Evolutionary conservation across 768 basidiomycete species (phyloP).

Genomic region (Bullera alba): DNA sequence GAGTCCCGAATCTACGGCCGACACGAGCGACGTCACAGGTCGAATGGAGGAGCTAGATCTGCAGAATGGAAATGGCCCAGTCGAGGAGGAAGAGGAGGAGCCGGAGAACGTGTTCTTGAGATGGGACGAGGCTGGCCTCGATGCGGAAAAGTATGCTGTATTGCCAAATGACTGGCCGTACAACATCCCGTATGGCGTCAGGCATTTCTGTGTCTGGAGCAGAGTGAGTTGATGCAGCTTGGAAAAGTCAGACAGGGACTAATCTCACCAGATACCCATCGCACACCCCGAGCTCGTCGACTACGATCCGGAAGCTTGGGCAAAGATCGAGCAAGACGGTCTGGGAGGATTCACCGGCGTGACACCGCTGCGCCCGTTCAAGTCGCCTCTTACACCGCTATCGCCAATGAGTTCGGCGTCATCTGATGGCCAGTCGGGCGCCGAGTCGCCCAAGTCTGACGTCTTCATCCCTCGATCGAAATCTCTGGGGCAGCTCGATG

Average conservation of each 20-base stretch:
- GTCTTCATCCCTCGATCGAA: neutral
- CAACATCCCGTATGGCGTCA: slow-evolving; percentile 35
- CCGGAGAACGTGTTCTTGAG: slow-evolving; percentile 12
- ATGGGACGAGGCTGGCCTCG: slow-evolving; percentile 23
- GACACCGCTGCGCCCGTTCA: slow-evolving; percentile 4
- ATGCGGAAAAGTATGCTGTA: slow-evolving; percentile 29
- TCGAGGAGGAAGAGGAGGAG: slow-evolving; percentile 12
- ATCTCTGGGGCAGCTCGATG: neutral
- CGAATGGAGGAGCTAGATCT: neutral
- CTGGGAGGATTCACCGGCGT: slow-evolving; percentile 42
- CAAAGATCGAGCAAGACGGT: slow-evolving; percentile 33
- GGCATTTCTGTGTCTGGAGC: slow-evolving; percentile 43
- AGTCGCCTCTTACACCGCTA: neutral
- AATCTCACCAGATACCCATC: slow-evolving; percentile 31
- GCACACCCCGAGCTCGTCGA: slow-evolving; percentile 39
- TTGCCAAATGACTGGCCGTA: slow-evolving; percentile 46
- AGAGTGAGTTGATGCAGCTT: slow-evolving; percentile 21
- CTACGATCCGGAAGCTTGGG: slow-evolving; percentile 31
- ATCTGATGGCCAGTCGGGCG: neutral
- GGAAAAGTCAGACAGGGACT: neutral
- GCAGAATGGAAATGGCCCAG: neutral
- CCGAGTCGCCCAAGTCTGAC: neutral
- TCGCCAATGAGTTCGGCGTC: neutral
- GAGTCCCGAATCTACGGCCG: neutral
- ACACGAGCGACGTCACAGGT: neutral